phyloP scores from a whole-genome alignment of 352 stramenopile genomes.

The Globisporangium cylindrosporum region DNA sequence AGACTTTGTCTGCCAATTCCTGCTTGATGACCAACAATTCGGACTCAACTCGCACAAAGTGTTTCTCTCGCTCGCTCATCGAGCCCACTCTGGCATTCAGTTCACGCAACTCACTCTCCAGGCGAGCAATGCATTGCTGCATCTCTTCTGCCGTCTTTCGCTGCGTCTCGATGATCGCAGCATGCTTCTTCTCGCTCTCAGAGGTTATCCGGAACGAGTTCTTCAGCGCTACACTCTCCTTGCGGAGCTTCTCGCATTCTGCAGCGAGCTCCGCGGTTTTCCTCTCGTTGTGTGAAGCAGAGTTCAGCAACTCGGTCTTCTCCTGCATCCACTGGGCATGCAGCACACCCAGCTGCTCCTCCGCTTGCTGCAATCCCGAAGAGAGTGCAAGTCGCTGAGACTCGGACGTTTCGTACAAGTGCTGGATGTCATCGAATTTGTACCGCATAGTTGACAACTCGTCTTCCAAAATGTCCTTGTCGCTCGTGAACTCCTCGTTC shows the following conservation, averaged over 20 bases:
- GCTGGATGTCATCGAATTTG: conserved; percentile 43
- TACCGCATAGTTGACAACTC: conserved; percentile 24
- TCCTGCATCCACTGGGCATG: conserved; percentile 63
- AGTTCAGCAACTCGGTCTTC: conserved; percentile 42
- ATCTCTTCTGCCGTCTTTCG: conserved; percentile 22
- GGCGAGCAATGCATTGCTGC: conserved; percentile 26
- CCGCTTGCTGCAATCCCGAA: conserved; percentile 39
- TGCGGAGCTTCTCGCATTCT: conserved; percentile 42
- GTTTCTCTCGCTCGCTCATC: conserved; percentile 38
- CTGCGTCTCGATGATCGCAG: conserved; percentile 24
- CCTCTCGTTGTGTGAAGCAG: conserved; percentile 33
- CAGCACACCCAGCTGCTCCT: conserved; percentile 49
- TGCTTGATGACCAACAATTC: conserved; percentile 33
- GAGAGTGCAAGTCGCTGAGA: conserved; percentile 38
- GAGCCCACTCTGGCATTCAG: conserved; percentile 23
- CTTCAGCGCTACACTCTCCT: conserved; percentile 39
- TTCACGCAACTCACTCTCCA: conserved; percentile 37
- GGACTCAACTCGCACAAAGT: conserved; percentile 30
- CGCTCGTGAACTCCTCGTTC: conserved; percentile 4
- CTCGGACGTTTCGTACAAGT: conserved; percentile 42
- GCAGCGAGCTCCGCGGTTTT: conserved; percentile 24
- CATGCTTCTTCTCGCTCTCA: conserved; percentile 38
- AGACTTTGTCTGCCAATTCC: conserved; percentile 32
- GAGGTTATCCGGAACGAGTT: conserved; percentile 19
- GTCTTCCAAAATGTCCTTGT: conserved; percentile 20